Evolutionary conservation across 169 alveolate species (phyloP).

Genomic region (Plasmodium billcollinsi): DNA sequence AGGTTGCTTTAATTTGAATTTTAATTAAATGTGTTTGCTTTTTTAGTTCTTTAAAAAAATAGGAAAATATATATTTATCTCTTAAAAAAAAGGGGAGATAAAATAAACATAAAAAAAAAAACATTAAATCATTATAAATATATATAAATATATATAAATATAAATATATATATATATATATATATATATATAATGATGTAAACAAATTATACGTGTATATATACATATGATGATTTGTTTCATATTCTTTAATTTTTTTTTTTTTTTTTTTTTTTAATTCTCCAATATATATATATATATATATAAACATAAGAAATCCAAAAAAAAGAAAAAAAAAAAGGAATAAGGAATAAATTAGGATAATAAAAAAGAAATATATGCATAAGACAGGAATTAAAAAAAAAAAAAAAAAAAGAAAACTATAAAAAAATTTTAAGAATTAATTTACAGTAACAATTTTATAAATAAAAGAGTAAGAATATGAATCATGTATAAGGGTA

Average conservation of each 20-base stretch:
- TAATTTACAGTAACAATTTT: no score
- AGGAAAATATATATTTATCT: not conserved
- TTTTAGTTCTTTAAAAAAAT: not conserved
- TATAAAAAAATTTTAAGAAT: no score
- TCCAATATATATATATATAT: not conserved
- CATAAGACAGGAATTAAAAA: no score
- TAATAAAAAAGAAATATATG: not conserved
- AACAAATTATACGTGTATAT: slow-evolving; percentile 1
- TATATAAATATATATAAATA: no score
- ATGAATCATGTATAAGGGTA: no score
- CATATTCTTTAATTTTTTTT: not conserved
- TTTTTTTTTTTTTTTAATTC: slow-evolving; percentile 4
- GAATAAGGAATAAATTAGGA: not conserved
- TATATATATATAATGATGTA: not conserved
- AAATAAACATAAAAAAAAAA: slow-evolving; percentile 8
- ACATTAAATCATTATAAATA: not conserved
- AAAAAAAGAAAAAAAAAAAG: not conserved
- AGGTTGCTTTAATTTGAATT: not conserved
- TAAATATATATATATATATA: not conserved
- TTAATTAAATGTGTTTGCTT: not conserved
- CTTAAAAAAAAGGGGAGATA: slow-evolving; percentile 6
- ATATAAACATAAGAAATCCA: not conserved
- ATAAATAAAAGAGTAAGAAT: no score
- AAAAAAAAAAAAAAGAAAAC: no score
- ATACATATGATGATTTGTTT: not conserved